Conservation (phyloP, 805 yeast species). For the Pichia paraexigua region DNA sequence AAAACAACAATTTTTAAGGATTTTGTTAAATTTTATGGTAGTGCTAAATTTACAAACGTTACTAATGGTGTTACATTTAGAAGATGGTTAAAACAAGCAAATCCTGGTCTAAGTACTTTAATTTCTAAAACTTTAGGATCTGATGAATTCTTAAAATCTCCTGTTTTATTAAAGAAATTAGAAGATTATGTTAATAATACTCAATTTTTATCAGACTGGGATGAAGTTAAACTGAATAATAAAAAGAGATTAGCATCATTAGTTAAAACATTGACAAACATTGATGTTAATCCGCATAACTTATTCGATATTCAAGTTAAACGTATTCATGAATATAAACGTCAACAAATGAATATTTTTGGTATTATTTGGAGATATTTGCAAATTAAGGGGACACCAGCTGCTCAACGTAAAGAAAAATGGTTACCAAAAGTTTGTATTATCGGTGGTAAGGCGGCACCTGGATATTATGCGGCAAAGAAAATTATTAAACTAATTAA, state of each 20-base stretch:
- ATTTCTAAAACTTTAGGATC: slow-evolving; percentile 67
- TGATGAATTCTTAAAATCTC: slow-evolving; percentile 60
- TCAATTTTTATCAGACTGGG: slow-evolving; percentile 65
- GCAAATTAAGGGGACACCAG: slow-evolving; percentile 59
- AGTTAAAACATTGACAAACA: slow-evolving; percentile 52
- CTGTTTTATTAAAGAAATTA: slow-evolving; percentile 57
- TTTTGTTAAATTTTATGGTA: slow-evolving; percentile 76
- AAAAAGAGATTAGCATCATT: slow-evolving; percentile 59
- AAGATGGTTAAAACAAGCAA: slow-evolving; percentile 93
- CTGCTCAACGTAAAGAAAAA: slow-evolving; percentile 49
- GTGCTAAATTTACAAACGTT: slow-evolving; percentile 79
- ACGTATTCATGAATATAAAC: slow-evolving; percentile 91
- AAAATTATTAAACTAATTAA: slow-evolving; percentile 80
- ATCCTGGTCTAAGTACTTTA: slow-evolving; percentile 68
- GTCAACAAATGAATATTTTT: slow-evolving; percentile 88
- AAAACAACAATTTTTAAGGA: slow-evolving; percentile 85
- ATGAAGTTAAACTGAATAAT: slow-evolving; percentile 57
- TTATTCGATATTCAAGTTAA: slow-evolving; percentile 89
- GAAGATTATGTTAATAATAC: slow-evolving; percentile 61
- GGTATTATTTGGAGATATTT: slow-evolving; percentile 82
- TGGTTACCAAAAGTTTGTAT: slow-evolving; percentile 70
- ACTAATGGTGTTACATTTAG: slow-evolving; percentile 95
- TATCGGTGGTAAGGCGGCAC: slow-evolving; percentile 94
- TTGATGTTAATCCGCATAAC: slow-evolving; percentile 63
- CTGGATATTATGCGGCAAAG: slow-evolving; percentile 96